These are phyloP conservation scores for Thelephora aurantiotincta DNA, from an alignment of 768 basidiomycete genomes.

Conservation along the genomic window DNA sequence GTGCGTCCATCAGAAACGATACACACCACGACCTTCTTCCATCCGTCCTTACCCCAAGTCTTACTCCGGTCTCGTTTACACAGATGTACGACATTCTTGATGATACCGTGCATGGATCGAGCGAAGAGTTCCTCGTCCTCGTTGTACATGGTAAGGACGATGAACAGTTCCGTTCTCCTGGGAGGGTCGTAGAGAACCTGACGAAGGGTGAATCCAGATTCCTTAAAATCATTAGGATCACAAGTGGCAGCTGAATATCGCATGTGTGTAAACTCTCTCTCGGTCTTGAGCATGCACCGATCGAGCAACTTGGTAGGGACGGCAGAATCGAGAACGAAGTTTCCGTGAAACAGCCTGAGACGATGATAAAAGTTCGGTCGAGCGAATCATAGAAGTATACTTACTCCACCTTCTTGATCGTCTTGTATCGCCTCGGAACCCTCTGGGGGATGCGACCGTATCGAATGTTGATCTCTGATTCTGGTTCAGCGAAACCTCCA, in stretches of 20 bases:
- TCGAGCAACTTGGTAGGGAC: constrained; percentile 87
- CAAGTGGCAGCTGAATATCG: constrained; percentile 92
- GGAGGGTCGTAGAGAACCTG: constrained; percentile 89
- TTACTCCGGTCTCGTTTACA: constrained; percentile 77
- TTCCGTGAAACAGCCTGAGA: constrained; percentile 72
- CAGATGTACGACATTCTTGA: constrained; percentile 85
- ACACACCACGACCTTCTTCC: constrained; percentile 96
- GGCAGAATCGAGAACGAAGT: constrained; percentile 81
- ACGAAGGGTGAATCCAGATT: constrained; percentile 71
- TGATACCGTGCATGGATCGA: constrained; percentile 90
- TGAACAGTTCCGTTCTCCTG: constrained; percentile 84
- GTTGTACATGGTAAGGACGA: constrained; percentile 98
- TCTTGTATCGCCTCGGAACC: constrained; percentile 83
- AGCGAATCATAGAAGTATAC: constrained; percentile 13
- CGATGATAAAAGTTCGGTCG: not conserved
- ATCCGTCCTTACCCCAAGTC: constrained; percentile 95
- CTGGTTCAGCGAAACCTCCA: constrained; percentile 20
- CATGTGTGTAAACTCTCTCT: constrained; percentile 92
- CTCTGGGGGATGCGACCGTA: constrained; percentile 89
- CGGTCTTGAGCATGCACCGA: constrained; percentile 61
- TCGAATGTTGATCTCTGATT: constrained; percentile 49
- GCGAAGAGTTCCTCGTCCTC: constrained; percentile 86
- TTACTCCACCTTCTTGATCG: constrained; percentile 82
- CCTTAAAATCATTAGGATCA: constrained; percentile 87
- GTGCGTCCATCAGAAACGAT: constrained; percentile 78